Conservation (phyloP, 805 yeast species). For the Suhomyces sp. region DNA sequence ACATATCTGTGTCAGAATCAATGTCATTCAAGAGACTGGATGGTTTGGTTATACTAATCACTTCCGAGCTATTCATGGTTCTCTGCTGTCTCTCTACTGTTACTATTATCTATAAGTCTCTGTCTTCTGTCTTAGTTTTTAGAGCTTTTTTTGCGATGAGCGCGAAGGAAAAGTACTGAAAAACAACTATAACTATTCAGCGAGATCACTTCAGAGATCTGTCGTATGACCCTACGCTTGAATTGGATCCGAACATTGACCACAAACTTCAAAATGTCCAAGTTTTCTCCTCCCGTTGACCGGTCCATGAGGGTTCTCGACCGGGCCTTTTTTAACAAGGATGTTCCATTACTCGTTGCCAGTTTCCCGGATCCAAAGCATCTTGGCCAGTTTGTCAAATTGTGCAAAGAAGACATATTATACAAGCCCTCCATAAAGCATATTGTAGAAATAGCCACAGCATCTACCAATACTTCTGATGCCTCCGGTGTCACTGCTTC, state of each 20-base stretch:
- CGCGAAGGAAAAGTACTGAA: neutral
- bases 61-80: slow-evolving; percentile 8
- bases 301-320: slow-evolving; percentile 66
- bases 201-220: neutral
- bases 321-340: slow-evolving; percentile 55
- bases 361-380: slow-evolving; percentile 62
- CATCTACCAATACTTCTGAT: neutral
- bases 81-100: neutral
- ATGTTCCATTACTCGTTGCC: slow-evolving; percentile 65
- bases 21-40: slow-evolving; percentile 13
- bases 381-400: slow-evolving; percentile 61
- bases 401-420: slow-evolving; percentile 57
- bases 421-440: slow-evolving; percentile 69
- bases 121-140: neutral
- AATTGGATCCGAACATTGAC: neutral
- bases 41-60: slow-evolving; percentile 39
- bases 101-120: neutral
- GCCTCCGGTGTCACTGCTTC: neutral
- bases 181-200: neutral
- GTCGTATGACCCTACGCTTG: neutral
- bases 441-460: slow-evolving; percentile 44
- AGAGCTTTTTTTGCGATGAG: neutral
- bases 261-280: slow-evolving; percentile 22
- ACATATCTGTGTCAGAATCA: slow-evolving; percentile 42
- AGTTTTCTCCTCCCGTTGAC: slow-evolving; percentile 63